A percentile compares a stretch with the other conserved stretches of the same genome.
These are phyloP conservation scores for Phycomyces blakesleeanus DNA, from an alignment of 192 early-diverging fungal genomes.

Conservation along the genomic window DNA sequence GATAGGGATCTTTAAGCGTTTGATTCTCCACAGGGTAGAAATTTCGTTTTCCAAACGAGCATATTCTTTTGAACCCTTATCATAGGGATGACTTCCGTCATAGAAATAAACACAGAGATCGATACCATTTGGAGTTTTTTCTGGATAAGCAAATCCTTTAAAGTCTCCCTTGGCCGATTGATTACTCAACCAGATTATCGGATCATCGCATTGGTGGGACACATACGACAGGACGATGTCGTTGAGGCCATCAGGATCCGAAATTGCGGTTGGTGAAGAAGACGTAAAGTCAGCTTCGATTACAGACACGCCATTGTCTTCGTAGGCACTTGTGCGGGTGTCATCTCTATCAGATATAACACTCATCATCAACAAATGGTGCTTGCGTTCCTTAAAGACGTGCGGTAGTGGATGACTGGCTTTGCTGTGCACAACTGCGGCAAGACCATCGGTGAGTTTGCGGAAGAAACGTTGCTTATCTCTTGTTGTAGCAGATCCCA, in stretches of 20 bases:
- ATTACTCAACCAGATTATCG: not conserved
- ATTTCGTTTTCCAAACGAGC: not conserved
- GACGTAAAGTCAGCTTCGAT: slow-evolving; percentile 37
- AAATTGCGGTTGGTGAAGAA: slow-evolving; percentile 2
- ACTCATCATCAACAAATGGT: slow-evolving; percentile 19
- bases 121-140: slow-evolving; percentile 31
- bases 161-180: slow-evolving; percentile 3
- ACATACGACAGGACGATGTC: not conserved
- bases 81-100: slow-evolving; percentile 6
- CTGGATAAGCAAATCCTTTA: slow-evolving; percentile 28
- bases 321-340: slow-evolving; percentile 13
- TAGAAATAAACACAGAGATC: slow-evolving; percentile 38
- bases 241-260: not conserved
- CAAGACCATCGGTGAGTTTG: slow-evolving; percentile 25
- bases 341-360: slow-evolving; percentile 6
- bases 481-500: slow-evolving; percentile 18
- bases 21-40: not conserved
- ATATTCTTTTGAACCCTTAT: slow-evolving; percentile 11
- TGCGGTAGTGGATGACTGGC: not conserved
- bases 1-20: not conserved
- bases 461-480: slow-evolving; percentile 24
- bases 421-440: slow-evolving; percentile 3
- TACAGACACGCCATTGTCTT: slow-evolving; percentile 31
- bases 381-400: slow-evolving; percentile 22
- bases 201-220: not conserved